A percentile compares a stretch with the other conserved stretches of the same genome.
phyloP scores from a whole-genome alignment of 257 asterid genomes.

The Solanum megistacrolobum region DNA sequence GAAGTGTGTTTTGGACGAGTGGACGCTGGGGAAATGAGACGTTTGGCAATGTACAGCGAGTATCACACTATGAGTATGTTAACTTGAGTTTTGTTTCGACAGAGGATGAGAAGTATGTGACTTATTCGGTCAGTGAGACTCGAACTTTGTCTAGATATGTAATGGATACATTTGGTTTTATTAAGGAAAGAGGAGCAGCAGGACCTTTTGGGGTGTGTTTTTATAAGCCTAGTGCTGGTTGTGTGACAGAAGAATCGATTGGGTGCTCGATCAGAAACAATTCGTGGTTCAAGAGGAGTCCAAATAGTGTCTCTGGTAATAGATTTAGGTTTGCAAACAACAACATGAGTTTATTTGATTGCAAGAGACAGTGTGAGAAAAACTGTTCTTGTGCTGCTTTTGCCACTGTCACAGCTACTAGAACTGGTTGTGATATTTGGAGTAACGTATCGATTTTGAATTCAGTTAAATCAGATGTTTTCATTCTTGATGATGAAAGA shows the following conservation, averaged over 20 bases:
- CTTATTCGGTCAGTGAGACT: background rate
- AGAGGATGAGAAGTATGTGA: background rate
- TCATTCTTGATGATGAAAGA: background rate
- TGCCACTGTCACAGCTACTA: background rate
- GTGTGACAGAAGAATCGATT: background rate
- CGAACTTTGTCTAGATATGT: background rate
- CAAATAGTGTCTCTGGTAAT: background rate
- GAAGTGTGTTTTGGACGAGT: background rate
- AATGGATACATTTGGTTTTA: background rate
- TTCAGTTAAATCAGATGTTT: background rate
- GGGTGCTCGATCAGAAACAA: background rate
- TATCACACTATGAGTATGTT: background rate
- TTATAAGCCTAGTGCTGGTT: background rate
- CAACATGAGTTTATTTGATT: background rate
- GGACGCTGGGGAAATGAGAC: background rate
- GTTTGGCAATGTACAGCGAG: background rate
- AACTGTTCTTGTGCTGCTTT: background rate
- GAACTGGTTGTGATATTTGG: background rate
- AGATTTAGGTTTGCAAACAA: background rate
- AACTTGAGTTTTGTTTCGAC: background rate
- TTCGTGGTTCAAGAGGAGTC: background rate
- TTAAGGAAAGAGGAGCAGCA: constrained; percentile 1
- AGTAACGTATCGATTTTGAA: background rate
- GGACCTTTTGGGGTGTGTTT: background rate
- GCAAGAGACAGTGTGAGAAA: background rate